phyloP scores from a whole-genome alignment of 805 yeast genomes.

The Helenozyma rhizophorensis region DNA sequence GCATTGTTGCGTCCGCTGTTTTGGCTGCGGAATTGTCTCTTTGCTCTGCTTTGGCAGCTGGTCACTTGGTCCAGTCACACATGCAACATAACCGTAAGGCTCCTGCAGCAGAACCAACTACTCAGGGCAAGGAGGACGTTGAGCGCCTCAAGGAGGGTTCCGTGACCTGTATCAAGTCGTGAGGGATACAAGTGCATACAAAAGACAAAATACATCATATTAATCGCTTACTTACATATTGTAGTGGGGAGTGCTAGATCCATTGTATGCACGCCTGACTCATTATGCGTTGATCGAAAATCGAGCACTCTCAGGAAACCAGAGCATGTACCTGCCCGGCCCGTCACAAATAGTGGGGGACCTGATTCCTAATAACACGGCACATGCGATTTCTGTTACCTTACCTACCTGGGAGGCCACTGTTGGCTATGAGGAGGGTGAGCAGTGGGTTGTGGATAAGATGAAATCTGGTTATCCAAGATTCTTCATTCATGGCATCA shows the following conservation, averaged over 20 bases:
- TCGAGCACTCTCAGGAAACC: too few relatives aligned
- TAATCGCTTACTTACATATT: too few relatives aligned
- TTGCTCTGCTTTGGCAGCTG: slow-evolving; percentile 96
- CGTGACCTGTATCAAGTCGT: slow-evolving; percentile 68
- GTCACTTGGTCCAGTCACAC: slow-evolving; percentile 95
- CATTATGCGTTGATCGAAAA: too few relatives aligned
- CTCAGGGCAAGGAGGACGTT: slow-evolving; percentile 18
- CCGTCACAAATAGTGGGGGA: slow-evolving; percentile 60
- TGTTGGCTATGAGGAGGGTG: slow-evolving; percentile 89
- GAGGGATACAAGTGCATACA: too few relatives aligned
- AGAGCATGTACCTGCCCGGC: neutral
- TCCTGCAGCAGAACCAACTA: slow-evolving; percentile 26
- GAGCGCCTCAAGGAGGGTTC: slow-evolving; percentile 64
- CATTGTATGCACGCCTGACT: too few relatives aligned
- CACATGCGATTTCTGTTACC: slow-evolving; percentile 92
- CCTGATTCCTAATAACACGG: slow-evolving; percentile 83
- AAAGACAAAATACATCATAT: too few relatives aligned
- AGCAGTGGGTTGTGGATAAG: slow-evolving; percentile 68
- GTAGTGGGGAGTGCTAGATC: too few relatives aligned
- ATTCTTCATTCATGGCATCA: slow-evolving; percentile 63
- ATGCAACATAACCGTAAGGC: slow-evolving; percentile 88
- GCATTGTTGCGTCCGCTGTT: slow-evolving; percentile 89
- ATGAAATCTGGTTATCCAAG: slow-evolving; percentile 91
- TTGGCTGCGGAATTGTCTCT: slow-evolving; percentile 94
- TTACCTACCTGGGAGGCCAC: slow-evolving; percentile 94